Percentiles rank a stretch among this genome's conserved stretches.
These are phyloP conservation scores for Pilobolus umbonatus DNA, from an alignment of 192 early-diverging fungal genomes.

Conservation along the genomic window DNA sequence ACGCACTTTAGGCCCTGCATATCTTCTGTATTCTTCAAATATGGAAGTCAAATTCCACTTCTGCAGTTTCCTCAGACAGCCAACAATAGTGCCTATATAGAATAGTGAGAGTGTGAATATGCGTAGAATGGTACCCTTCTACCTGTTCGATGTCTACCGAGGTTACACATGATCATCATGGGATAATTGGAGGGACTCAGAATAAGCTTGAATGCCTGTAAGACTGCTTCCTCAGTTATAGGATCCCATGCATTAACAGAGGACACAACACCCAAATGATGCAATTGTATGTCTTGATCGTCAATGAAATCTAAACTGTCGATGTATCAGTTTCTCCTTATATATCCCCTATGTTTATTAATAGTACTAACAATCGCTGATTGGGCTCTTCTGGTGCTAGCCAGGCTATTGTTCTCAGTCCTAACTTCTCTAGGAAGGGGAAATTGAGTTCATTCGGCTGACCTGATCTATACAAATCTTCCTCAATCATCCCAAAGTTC, in stretches of 20 bases:
- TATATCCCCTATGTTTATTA: background rate
- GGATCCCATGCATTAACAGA: constrained; percentile 94
- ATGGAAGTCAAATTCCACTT: constrained; percentile 98
- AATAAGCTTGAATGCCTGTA: constrained; percentile 84
- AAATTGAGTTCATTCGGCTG: constrained; percentile 99
- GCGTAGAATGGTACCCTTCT: background rate
- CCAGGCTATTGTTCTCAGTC: constrained; percentile 90
- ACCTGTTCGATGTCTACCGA: constrained; percentile 96
- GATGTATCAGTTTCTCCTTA: background rate
- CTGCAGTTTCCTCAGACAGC: constrained; percentile 96
- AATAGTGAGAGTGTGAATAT: background rate
- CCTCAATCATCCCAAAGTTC: constrained; percentile 98
- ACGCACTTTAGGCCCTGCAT: constrained; percentile 89
- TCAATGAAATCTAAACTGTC: constrained; percentile 90
- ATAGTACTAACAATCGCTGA: constrained; percentile 71
- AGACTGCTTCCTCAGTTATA: constrained; percentile 94
- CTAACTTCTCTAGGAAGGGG: constrained; percentile 95
- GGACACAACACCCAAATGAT: constrained; percentile 83
- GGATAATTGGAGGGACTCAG: constrained; percentile 88
- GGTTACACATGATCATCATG: constrained; percentile 97
- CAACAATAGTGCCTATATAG: constrained; percentile 84
- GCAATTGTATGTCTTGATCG: constrained; percentile 93
- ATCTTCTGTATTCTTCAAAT: constrained; percentile 96
- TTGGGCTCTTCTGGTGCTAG: constrained; percentile 97
- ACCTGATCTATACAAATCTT: constrained; percentile 92